Base-by-base conservation (phyloP, 1,284 basidiomycete genomes). In the Fomes fomentarius region DNA sequence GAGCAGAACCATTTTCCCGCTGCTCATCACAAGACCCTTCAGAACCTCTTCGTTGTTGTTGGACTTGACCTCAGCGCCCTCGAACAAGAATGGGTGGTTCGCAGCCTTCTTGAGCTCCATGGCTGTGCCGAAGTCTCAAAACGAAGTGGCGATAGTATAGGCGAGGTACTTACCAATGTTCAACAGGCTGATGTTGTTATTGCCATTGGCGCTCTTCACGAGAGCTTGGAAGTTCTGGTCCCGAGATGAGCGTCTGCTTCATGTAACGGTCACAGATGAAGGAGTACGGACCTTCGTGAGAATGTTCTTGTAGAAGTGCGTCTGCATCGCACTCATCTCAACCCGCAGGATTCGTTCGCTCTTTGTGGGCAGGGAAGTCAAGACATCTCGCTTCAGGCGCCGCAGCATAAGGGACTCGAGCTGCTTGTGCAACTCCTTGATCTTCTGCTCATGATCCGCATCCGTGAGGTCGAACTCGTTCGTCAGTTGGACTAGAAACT, bases 291-390 rank as follows among this genome's bases (percentile, higher is more conserved):
- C 92, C 84, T 93, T 96, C 25, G 96, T 97, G 63, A 99, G 78
- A 66, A 99, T 99, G 70, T 98, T 98, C 81, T 98, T 98, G 80
- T 99, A 99, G 73, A 96, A 98, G 70, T 96, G 93, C 19, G 95
- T 98, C 74, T 99, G 97, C 71, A 99, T 84, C 49, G 92, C 86
- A 65, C 90, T 93, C 96, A 99, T 97, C 77, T 99, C 97, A 34
- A 99, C 96, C 17, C 97, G 89, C 54, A 99, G 79, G 63, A 99
- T 99, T 45, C 94, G 91, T 75, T 99, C 97, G 68, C 94, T 96
- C 83, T 99, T 99, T 26, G 95, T 96, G 2, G 97, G 97, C 47
- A 99, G 77, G 54, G 93, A 94, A 62, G 96, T 97, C 61, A 98
- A 84, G n/a, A 99, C 97, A 67, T 99, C 97, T 62, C 90, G 90